Evolutionary conservation across 2,329 filamentous ascomycete genomes (phyloP), one percentile per base, ranked within the genome.

Genomic region (Pochonia chlamydosporia): DNA sequence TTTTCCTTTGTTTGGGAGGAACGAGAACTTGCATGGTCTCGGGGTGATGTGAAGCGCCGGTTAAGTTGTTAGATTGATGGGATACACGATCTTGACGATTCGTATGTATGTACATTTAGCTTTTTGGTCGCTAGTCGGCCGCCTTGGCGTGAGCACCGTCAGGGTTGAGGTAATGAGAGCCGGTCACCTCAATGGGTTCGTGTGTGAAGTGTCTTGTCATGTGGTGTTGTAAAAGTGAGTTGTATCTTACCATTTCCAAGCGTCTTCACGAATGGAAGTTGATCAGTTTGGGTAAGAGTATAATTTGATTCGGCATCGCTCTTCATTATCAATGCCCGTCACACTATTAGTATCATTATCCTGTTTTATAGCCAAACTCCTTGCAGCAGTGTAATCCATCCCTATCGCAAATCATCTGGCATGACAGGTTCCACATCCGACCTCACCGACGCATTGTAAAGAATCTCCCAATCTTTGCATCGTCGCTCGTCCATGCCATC

Each of bases 101-200:
- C 49, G 45, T 48, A 54, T 51, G 43, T 51, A 54, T 51, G 43
- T 51, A 48, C 39, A 55, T 46, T 18, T 40, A 8, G 21, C 14
- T 40, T 18, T 21, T 24, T 61, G 63, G 57, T 63, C 61, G 64
- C 62, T 54, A 55, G 58, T 60, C 59, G 62, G 61, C 63, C 63
- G 65, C 62, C 63, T 58, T 63, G 64, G 54, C 59, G 56, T 45
- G 55, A 57, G 52, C 52, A 47, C 55, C 56, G 63, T 60, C 57
- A 59, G 57, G 63, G 60, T 65, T 13, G 63, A 64, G 64, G 64
- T 60, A 66, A 66, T 66, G 57, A 63, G 62, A 64, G 48, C 60
- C 57, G 59, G 59, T 60, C 60, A 59, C 63, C 64, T 66, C 64
- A 64, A 14, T 54, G 41, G 13, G 14, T 28, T 36, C 25, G 23